Base-by-base conservation (phyloP, 2,329 filamentous ascomycete species). In the Aspergillus fructus region DNA sequence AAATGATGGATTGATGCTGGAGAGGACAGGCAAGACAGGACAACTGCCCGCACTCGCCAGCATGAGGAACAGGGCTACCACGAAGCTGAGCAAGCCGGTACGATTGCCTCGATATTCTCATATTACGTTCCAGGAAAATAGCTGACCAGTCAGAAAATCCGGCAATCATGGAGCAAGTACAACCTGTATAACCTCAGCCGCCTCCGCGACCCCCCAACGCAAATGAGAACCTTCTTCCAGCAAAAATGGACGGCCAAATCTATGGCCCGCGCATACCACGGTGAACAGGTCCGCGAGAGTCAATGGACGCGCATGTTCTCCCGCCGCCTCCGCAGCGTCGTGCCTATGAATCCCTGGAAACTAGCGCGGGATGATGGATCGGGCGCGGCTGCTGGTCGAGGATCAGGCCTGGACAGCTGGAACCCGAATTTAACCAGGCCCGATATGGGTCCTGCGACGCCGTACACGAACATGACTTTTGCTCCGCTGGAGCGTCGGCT, bases 231-330 rank as follows among this genome's bases (percentile, higher is more conserved):
- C 45, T 96, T 94, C 79, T 99, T 96, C 83, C 93, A 97, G 82
- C 93, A 97, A 78, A 99, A 99, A 88, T 99, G 93, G 93, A 76
- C 78, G 1, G 90, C 93, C 68, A 99, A 99, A 78, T 86, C 92
- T 21, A 75, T 87, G 63, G 85, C 91, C 42, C 88, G 94, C 65
- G 87, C 84, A 62, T 99, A 97, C 76, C 94, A 99, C 78, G 94
- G 93, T 76, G 93, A 97, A 73, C 91, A 96, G 71, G 88, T 99
- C 65, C 87, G 88, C 64, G 94, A 99, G 80, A 87, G 89, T 73
- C 89, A 94, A 79, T 99, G 94, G 94, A 84, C 90, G 76, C 89
- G 90, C 72, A 93, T 96, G 84, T 99, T 99, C 79, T 88, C 85
- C 66, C 85, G 89, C 64, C 88, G 89, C 66, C 81, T 96, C 59